Evolutionary conservation across 768 basidiomycete genomes (phyloP).

Genomic region (Hysterangium stoloniferum): DNA sequence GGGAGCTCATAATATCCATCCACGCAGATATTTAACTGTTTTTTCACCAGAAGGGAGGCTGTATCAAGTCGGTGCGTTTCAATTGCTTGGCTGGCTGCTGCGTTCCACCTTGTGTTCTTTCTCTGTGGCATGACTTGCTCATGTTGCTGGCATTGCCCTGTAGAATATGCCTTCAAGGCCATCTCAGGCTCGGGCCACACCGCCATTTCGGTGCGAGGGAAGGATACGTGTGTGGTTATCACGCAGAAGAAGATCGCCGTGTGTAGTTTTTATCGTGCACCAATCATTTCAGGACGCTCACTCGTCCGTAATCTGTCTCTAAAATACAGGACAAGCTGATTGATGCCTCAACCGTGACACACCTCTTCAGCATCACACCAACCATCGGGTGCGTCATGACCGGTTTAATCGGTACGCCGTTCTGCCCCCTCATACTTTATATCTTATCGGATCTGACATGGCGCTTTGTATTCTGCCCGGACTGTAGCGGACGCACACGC

Average conservation of each 20-base stretch:
- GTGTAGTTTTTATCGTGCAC: constrained; percentile 32
- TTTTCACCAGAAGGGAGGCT: constrained; percentile 96
- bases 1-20: neutral
- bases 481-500: constrained; percentile 80
- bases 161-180: constrained; percentile 99
- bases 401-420: constrained; percentile 74
- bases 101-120: neutral
- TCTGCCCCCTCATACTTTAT: neutral
- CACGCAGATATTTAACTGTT: constrained; percentile 82
- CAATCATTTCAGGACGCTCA: neutral
- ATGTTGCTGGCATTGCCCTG: constrained; percentile 4
- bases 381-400: constrained; percentile 98
- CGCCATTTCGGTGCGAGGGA: constrained; percentile 84
- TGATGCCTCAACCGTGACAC: constrained; percentile 89
- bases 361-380: constrained; percentile 92
- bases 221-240: constrained; percentile 91
- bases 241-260: constrained; percentile 99
- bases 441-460: neutral
- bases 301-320: neutral
- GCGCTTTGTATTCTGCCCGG: no score
- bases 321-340: constrained; percentile 90
- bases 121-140: neutral
- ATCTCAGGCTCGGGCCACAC: constrained; percentile 97
- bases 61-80: constrained; percentile 92
- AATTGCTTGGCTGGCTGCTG: neutral